Evolutionary conservation across 2,329 filamentous ascomycete genomes (phyloP), one percentile per base, ranked within the genome.

Genomic region (Ceratocystis eucalypticola): DNA sequence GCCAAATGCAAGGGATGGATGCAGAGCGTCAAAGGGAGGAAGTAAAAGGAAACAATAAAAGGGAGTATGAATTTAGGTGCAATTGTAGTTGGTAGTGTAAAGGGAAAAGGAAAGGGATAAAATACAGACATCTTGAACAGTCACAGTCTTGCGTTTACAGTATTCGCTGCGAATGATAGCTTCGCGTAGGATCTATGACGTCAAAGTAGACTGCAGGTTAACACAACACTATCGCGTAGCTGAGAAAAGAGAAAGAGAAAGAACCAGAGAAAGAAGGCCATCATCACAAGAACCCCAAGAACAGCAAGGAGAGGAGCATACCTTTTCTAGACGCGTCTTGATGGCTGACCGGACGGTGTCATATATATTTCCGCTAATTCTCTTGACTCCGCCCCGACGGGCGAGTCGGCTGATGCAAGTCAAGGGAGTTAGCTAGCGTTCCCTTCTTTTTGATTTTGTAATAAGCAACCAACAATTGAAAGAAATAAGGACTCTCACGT

Each of bases 361-460:
- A 71, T 92, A 92, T 2, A 91, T 86, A 0, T 59, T 69, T 0
- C 72, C 80, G 0, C 85, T 86, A 7, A 92, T 90, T 0, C 88
- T 79, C 72, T 91, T 91, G 0, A 93, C 86, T 0, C 89, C 89
- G 1, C 88, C 89, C 5, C 89, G 84, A 5, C 89, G 83, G 1
- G 89, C 89, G 0, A 93, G 75, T 50, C 88, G 85, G 70, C 88
- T 86, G 64, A 2, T 28, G 45, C 25, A 59, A 8, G 53, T 28
- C 17, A 50, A 20, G 2, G n/a, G 22, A 17, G 48, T 53, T 53
- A 53, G 48, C 48, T 7, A 22, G 20, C 7, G 3, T 53, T 53
- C 8, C 7, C 25, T 50, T 53, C 12, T 17, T 53, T 53, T 28
- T 15, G 8, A 20, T 25, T 7, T 25, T 50, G 0, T 3, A 30